Evolutionary conservation across 1,284 basidiomycete genomes (phyloP), one percentile per base, ranked within the genome.

Genomic region (Chondrostereum purpureum): DNA sequence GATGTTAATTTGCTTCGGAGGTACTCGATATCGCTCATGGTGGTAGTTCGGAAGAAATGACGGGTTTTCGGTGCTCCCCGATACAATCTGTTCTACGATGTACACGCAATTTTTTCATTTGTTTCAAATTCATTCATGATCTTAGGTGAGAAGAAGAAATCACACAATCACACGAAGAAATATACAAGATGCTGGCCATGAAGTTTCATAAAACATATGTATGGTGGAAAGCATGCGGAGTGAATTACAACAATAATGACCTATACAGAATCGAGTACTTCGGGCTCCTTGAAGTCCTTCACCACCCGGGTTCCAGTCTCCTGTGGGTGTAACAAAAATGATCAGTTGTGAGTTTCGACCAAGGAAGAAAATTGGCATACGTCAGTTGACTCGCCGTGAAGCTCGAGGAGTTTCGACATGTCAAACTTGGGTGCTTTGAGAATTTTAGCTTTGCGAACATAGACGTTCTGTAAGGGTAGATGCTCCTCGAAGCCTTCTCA

Each of bases 401-500:
- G 82, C 69, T 98, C 93, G 58, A 96, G 80, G 47, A 99, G 78
- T 73, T 97, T 97, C 60, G 88, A 84, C 50, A 92, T 75, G 68
- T 98, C 96, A 69, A 95, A 91, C 71, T 95, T 96, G 59, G 95
- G 96, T 57, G 93, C 77, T 77, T 98, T 99, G 65, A 99, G 77
- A 63, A 99, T 93, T 78, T 94, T 94, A 57, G 86, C 92, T 78
- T 98, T 97, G 75, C 94, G 89, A 63, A 98, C 79, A 76, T 94
- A 96, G 65, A 97, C 94, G 68, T 98, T 96, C 76, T 96, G 92
- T 63, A 99, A 75, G 56, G 95, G 78, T 95, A 98, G 73, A 98
- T 97, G 66, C 86, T 87, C 63, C 93, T 80, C 55, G 87, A 83
- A 48, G 94, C 87, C 80, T 99, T 99, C 83, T 99, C 96, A 58